These are phyloP conservation scores for Xylariaceae sp. DNA, from an alignment of 2,329 filamentous ascomycete species.

Conservation along the genomic window DNA sequence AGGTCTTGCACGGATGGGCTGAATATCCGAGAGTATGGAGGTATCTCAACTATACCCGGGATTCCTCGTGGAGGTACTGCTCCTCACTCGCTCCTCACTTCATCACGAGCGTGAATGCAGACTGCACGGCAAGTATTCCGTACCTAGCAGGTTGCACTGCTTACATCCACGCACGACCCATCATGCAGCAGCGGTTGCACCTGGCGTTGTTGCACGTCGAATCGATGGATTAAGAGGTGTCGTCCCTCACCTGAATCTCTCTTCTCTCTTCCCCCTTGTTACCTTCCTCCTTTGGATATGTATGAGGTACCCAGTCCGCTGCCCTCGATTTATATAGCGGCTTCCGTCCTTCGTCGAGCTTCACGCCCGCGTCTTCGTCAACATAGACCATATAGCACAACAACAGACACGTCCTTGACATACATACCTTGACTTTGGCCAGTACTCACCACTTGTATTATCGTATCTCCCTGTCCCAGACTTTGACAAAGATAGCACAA, in stretches of 20 bases:
- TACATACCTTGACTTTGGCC: too few species aligned
- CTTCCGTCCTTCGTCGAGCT: background rate
- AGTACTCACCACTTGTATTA: too few species aligned
- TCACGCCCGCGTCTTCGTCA: background rate
- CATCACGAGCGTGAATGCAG: background rate
- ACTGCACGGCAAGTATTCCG: too few species aligned
- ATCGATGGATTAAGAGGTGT: background rate
- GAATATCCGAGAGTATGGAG: background rate
- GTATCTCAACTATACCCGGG: background rate
- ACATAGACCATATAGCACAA: background rate
- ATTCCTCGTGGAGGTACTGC: background rate
- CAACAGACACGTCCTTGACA: background rate
- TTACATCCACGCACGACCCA: background rate
- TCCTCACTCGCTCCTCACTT: background rate
- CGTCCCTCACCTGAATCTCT: background rate
- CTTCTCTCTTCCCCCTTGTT: too few species aligned
- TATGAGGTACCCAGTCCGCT: too few species aligned
- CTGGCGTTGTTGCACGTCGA: background rate
- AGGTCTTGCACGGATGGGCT: background rate
- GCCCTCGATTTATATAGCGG: background rate
- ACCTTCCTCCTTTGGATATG: too few species aligned
- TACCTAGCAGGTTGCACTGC: background rate
- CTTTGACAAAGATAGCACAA: background rate
- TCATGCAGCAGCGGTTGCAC: background rate
- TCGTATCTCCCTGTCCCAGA: background rate